Evolutionary conservation across 2,329 filamentous ascomycete species (phyloP).

Genomic region (Clarireedia monteithiana): DNA sequence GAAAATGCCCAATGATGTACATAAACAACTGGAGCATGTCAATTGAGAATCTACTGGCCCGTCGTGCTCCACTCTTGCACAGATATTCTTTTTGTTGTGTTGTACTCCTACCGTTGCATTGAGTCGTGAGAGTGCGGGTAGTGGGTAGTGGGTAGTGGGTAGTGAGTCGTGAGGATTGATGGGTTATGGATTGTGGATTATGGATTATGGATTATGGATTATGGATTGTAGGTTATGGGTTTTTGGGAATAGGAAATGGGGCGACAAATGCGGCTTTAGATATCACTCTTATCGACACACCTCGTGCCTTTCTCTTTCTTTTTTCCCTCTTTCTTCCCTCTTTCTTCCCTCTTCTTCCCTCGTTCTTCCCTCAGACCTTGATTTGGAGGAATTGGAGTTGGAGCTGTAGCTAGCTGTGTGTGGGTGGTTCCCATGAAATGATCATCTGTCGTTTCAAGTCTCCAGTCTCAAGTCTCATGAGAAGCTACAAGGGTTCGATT

Average conservation of each 20-base stretch:
- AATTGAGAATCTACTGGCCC: not conserved
- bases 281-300: conserved; percentile 5
- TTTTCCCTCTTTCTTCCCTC: not conserved
- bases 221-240: no score
- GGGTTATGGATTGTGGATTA: no score
- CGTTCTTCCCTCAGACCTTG: no score
- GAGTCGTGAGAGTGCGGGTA: not conserved
- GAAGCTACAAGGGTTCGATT: not conserved
- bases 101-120: not conserved
- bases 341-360: no score
- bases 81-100: conserved; percentile 1
- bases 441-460: conserved; percentile 5
- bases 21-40: conserved; percentile 7
- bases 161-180: no score
- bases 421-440: conserved; percentile 3
- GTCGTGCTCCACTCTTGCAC: conserved; percentile 1
- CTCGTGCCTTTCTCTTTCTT: not conserved
- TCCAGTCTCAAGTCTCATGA: not conserved
- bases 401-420: no score
- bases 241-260: not conserved
- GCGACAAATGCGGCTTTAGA: conserved; percentile 1
- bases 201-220: no score
- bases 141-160: no score
- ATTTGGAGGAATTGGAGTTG: no score
- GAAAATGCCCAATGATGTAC: conserved; percentile 4